Base-by-base conservation (phyloP, 768 basidiomycete genomes). In the Daedaleopsis sinensis region DNA sequence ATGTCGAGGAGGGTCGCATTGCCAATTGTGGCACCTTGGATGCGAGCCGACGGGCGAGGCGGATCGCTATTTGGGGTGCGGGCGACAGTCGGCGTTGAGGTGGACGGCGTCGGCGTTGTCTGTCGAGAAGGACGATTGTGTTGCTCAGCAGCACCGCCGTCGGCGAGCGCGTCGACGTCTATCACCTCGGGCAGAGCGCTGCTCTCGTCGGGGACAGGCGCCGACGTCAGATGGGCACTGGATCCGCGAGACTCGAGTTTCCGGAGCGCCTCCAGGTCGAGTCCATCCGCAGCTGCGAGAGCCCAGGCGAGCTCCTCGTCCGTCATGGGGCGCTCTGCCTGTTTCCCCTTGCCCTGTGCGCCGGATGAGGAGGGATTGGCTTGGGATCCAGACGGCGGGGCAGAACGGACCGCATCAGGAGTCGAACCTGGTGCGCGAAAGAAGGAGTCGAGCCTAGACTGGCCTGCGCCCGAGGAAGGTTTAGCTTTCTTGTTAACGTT, bases 141-240 rank as follows among this genome's bases (percentile, higher is more conserved):
- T 23, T 55, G 55, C 43, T 21, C 47, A 48, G 57, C 37, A 32
- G 27, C 27, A 24, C 50, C 59, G 52, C 71, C 68, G 55, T 72
- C 71, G 46, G 69, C 53, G 39, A 68, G 63, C 9, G 54, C 44
- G 65, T 76, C 75, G n/a, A 76, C 70, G 63, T 75, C 73, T 65
- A 74, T 76, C 53, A 75, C 67, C 56, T 70, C 69, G 16, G 53
- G 21, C 39, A 10, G 55, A 21, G 37, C 27, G 47, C 52, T 38
- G 47, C 52, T 23, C 39, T 51, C 23, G 5, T 23, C 35, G 44
- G 23, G 57, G 35, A 52, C n/a, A 15, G 36, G n/a, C 32, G 52
- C 37, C 19, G 58, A 2, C 35, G 54, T 42, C 58, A 46, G 43
- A 35, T 53, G 24, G 24, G 42, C 23, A 23, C 18, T 21, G 49